phyloP scores from a whole-genome alignment of 2,329 filamentous ascomycete species.

The Pyrenophora teres region DNA sequence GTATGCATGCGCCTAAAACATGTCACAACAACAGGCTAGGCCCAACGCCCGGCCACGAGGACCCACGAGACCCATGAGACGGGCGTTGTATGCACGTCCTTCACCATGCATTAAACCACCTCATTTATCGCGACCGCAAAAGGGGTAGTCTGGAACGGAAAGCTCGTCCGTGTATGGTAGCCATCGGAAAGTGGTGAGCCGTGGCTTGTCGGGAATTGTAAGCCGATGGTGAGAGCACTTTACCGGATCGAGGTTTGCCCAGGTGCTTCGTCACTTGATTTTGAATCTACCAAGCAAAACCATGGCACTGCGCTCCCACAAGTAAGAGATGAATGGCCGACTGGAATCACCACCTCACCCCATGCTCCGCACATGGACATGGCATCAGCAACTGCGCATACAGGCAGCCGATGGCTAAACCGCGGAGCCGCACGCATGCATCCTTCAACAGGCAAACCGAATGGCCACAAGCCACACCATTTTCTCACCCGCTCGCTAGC shows the following conservation, averaged over 20 bases:
- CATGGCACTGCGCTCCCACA: too few species aligned
- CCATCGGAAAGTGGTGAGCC: too few species aligned
- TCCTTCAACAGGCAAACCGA: conserved; percentile 6
- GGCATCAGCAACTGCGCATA: neutral
- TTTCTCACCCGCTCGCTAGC: conserved; percentile 7
- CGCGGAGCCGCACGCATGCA: conserved; percentile 9
- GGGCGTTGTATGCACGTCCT: neutral
- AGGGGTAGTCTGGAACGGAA: neutral
- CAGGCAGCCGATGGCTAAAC: conserved; percentile 8
- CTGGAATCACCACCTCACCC: neutral
- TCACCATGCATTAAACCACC: neutral
- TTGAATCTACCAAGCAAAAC: too few species aligned
- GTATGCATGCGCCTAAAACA: neutral
- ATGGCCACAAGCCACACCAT: conserved; percentile 1
- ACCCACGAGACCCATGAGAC: too few species aligned
- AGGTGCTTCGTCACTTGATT: too few species aligned
- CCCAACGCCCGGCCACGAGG: conserved; percentile 8
- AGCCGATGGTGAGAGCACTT: too few species aligned
- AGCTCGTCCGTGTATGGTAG: neutral
- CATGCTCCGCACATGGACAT: neutral
- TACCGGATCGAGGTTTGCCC: too few species aligned
- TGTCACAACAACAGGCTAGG: neutral
- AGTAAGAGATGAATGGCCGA: too few species aligned
- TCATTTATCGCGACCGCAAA: neutral
- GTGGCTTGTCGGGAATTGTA: too few species aligned